A percentile compares a stretch with the other conserved stretches of the same genome.
Evolutionary conservation across 352 stramenopile genomes (phyloP).

Genomic region (Phytophthora hybrid): DNA sequence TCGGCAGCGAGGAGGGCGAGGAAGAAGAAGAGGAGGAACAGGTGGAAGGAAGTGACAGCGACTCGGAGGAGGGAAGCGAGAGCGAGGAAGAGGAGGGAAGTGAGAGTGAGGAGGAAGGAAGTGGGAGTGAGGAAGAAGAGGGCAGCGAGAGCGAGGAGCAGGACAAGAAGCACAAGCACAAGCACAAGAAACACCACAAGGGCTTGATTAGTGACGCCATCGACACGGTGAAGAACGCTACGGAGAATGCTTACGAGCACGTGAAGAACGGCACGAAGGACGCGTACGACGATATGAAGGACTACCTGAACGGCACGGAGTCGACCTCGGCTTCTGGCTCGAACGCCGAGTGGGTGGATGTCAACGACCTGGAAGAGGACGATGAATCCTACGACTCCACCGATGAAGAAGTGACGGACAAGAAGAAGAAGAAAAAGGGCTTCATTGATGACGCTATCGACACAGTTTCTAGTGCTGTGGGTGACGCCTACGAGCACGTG

Average conservation of each 20-base stretch:
- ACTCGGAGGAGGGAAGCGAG: constrained; percentile 24
- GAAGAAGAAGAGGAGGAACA: constrained; percentile 15
- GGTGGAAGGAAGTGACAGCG: constrained; percentile 14
- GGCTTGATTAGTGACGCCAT: background rate
- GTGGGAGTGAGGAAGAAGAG: constrained; percentile 26
- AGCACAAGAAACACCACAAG: constrained; percentile 8
- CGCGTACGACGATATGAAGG: constrained; percentile 30
- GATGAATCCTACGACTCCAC: constrained; percentile 36
- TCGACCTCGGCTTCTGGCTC: constrained; percentile 35
- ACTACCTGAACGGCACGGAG: constrained; percentile 36
- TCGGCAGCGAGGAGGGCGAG: constrained; percentile 27
- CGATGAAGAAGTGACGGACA: constrained; percentile 32
- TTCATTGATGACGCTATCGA: constrained; percentile 38
- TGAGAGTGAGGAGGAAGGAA: constrained; percentile 18
- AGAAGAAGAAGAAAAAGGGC: constrained; percentile 36
- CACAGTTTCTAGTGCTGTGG: constrained; percentile 33
- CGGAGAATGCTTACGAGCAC: constrained; percentile 34
- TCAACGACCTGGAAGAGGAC: constrained; percentile 38
- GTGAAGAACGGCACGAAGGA: constrained; percentile 31
- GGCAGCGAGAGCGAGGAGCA: constrained; percentile 24
- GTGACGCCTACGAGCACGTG: constrained; percentile 33
- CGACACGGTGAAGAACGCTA: constrained; percentile 37
- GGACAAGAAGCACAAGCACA: constrained; percentile 22
- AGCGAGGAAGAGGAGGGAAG: constrained; percentile 20
- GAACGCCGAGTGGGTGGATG: constrained; percentile 33